phyloP scores from a whole-genome alignment of 257 asterid genomes.

The Gentiana dahurica region DNA sequence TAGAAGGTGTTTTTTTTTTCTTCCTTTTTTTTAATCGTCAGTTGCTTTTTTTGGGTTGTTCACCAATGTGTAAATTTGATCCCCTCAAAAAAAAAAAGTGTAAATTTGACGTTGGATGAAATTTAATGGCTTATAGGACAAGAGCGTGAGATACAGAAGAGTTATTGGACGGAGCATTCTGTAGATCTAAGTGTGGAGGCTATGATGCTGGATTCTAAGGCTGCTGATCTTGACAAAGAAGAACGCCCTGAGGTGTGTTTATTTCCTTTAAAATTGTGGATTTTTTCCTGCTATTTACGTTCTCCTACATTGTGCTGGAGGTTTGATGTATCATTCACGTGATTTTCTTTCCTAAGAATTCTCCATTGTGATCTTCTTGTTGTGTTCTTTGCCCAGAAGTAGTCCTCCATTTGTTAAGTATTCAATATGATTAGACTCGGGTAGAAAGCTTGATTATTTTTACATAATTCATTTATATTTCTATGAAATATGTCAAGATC shows the following conservation, averaged over 20 bases:
- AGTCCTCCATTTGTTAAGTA: no score
- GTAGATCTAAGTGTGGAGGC: conserved; percentile 65
- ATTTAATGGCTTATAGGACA: conserved; percentile 25
- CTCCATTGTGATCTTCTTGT: no score
- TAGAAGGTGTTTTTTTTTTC: conserved; percentile 24
- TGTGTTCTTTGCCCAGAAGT: no score
- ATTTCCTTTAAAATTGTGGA: background rate
- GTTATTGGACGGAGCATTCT: conserved; percentile 87
- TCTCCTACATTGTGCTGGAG: background rate
- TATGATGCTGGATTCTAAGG: conserved; percentile 97
- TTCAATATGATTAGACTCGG: no score
- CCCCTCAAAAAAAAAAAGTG: background rate
- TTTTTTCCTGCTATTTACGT: background rate
- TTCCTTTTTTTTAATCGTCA: background rate
- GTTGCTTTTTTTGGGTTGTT: background rate
- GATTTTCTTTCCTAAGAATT: no score
- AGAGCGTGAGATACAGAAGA: conserved; percentile 90
- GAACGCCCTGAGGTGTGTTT: conserved; percentile 82
- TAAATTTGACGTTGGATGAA: background rate
- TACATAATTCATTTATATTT: no score
- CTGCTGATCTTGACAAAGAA: conserved; percentile 93
- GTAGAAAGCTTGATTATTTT: no score
- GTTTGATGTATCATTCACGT: no score
- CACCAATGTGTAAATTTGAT: conserved; percentile 1
- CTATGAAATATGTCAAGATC: no score